Conservation (phyloP, 1,284 basidiomycete genomes). For the Lignosus rhinocerotis region DNA sequence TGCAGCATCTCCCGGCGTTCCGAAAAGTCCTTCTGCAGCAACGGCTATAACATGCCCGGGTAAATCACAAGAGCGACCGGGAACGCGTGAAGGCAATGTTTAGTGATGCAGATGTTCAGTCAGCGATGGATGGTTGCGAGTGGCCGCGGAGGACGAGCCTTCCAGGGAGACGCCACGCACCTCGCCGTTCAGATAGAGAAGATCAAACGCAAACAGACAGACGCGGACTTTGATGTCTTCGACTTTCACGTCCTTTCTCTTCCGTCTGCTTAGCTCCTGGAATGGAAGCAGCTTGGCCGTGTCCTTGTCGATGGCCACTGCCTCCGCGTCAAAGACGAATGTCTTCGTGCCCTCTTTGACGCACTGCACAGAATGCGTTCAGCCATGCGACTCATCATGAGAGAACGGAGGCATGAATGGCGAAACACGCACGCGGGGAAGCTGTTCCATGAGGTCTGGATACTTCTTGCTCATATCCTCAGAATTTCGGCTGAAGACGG, state of each 20-base stretch:
- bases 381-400: conserved; percentile 2
- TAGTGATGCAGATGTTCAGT: neutral
- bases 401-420: no score
- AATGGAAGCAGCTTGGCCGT: conserved; percentile 91
- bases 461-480: conserved; percentile 99
- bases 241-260: conserved; percentile 96
- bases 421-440: conserved; percentile 68
- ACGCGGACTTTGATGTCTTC: conserved; percentile 97
- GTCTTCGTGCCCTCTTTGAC: conserved; percentile 81
- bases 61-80: neutral
- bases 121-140: neutral
- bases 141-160: no score
- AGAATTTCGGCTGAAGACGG: conserved; percentile 95
- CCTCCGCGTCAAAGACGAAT: conserved; percentile 95
- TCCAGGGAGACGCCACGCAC: conserved; percentile 53
- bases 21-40: conserved; percentile 65
- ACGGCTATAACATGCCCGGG: conserved; percentile 44
- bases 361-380: conserved; percentile 53
- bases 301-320: conserved; percentile 90
- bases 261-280: conserved; percentile 94
- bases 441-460: conserved; percentile 93
- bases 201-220: conserved; percentile 94
- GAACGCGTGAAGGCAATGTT: neutral
- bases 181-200: conserved; percentile 93
- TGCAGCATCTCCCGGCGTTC: conserved; percentile 79